Base-by-base conservation (phyloP, 768 basidiomycete genomes). In the Lactifluus hygrophoroides region DNA sequence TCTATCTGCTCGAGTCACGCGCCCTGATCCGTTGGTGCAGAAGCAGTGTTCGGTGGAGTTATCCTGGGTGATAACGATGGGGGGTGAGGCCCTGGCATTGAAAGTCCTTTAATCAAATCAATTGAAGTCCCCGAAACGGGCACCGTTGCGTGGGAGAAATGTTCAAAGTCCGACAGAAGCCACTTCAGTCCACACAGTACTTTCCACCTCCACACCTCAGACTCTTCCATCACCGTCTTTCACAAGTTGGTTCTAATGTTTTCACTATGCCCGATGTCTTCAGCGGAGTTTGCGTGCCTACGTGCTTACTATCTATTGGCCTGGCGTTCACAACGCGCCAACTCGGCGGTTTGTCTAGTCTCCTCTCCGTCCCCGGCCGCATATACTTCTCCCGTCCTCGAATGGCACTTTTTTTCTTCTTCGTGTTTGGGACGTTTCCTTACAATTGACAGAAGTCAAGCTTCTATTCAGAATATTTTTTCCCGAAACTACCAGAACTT, bases 231-330 rank as follows among this genome's bases (percentile, higher is more conserved):
- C 32, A 21, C 40, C 27, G 43, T 32, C 51, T 37, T 32, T 48
- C 51, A 34, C 46, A 52, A 37, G 57, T 52, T 30, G 7, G 17
- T 58, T 52, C 37, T 30, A n/a, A 35, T 25, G 43, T 28, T 42
- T 35, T 44, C 23, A 34, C 30, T 35, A 50, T 38, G 44, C 16
- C 28, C 45, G 35, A 27, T 27, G 47, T 25, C 42, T 43, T 34
- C 19, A 46, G 55, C 54, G 54, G 54, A 35, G 54, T 56, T 60
- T 56, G 50, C 34, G 59, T 56, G 43, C 42, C 38, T 46, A 60
- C 54, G 54, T 55, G 54, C 59, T 46, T 50, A 17, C 44, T 43
- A 54, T 54, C 44, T 47, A 60, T 60, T 60, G 59, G 59, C 49
- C 32, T 55, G 46, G 11, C 28, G 27, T 50, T 44, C n/a, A 3